phyloP scores from a whole-genome alignment of 1,284 basidiomycete species.

The Gymnopus androsaceus region DNA sequence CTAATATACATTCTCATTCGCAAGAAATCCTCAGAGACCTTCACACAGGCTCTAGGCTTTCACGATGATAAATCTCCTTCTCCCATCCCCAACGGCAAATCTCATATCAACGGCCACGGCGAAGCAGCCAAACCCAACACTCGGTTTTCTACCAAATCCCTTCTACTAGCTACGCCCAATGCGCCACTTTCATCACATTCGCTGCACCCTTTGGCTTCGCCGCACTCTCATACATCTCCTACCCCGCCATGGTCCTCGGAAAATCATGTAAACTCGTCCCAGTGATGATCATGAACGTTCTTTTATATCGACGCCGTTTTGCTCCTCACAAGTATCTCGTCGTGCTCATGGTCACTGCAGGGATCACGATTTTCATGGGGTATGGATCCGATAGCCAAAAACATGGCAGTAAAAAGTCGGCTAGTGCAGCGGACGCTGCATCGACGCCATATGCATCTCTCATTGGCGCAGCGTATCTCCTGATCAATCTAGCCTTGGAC shows the following conservation, averaged over 20 bases:
- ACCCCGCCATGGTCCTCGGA: slow-evolving; percentile 97
- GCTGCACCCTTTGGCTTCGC: slow-evolving; percentile 64
- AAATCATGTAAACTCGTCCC: slow-evolving; percentile 99
- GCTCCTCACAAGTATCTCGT: slow-evolving; percentile 94
- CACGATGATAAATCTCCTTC: slow-evolving; percentile 10
- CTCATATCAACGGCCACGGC: slow-evolving; percentile 28
- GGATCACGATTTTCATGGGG: slow-evolving; percentile 96
- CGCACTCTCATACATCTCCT: slow-evolving; percentile 88
- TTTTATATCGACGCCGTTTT: slow-evolving; percentile 88
- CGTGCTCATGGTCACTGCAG: slow-evolving; percentile 87
- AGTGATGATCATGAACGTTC: slow-evolving; percentile 93
- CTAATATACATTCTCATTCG: slow-evolving; percentile 78
- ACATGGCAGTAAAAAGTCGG: slow-evolving; percentile 38
- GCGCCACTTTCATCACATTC: slow-evolving; percentile 85
- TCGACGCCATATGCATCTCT: slow-evolving; percentile 52
- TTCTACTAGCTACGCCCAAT: slow-evolving; percentile 80
- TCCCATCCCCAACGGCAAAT: slow-evolving; percentile 26
- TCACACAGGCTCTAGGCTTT: slow-evolving; percentile 56
- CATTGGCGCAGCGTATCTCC: slow-evolving; percentile 72
- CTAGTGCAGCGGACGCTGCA: slow-evolving; percentile 8
- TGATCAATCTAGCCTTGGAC: slow-evolving; percentile 89
- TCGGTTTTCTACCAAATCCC: slow-evolving; percentile 47
- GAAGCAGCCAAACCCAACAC: slow-evolving; percentile 33
- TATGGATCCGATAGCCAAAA: slow-evolving; percentile 65
- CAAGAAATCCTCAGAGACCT: slow-evolving; percentile 52